Evolutionary conservation across 164 flowering plant species (phyloP), one percentile per base, ranked within the genome.

Genomic region (Tetracentron sinense): DNA sequence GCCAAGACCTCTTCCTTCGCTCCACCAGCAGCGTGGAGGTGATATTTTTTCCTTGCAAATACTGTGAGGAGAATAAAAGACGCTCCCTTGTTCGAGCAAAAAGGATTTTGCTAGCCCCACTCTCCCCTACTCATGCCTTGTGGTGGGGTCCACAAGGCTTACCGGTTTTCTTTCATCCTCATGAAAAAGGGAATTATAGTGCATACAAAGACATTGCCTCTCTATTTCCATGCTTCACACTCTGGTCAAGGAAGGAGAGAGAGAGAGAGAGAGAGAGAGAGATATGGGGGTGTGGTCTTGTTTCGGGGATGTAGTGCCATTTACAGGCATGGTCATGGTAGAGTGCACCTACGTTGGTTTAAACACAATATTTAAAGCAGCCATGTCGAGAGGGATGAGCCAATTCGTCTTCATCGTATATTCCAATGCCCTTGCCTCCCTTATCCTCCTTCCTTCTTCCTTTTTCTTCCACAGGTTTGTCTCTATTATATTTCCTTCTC

Each of bases 281-380:
- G 64, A 61, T 31, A 68, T 63, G 73, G 68, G 54, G 51, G 62
- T 57, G 46, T 66, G 62, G 23, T 60, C 55, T 44, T 68, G 71
- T 20, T 67, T 68, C 69, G 69, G 58, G 60, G 82, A 79, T 58
- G 77, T 77, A 46, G 56, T 82, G 8, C 83, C 88, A 20, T 79
- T 83, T 62, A 42, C 76, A 54, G 82, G 75, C 19, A 62, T 86
- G 83, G 82, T 84, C 56, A 50, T 79, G 17, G 77, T 84, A 83
- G 91, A 88, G 54, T 77, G 84, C 60, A 33, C 60, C 14, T 80
- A 81, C 66, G 88, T 88, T 0, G 95, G 86, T 15, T 48, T 88
- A 16, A 84, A 85, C 69, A 88, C 89, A 0, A 73, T 85, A 48
- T 86, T 72, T 79, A 88, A 88, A 72, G 82, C 90, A 20, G 88